phyloP scores from a whole-genome alignment of 2,329 filamentous ascomycete species.

The Eutypa lata region DNA sequence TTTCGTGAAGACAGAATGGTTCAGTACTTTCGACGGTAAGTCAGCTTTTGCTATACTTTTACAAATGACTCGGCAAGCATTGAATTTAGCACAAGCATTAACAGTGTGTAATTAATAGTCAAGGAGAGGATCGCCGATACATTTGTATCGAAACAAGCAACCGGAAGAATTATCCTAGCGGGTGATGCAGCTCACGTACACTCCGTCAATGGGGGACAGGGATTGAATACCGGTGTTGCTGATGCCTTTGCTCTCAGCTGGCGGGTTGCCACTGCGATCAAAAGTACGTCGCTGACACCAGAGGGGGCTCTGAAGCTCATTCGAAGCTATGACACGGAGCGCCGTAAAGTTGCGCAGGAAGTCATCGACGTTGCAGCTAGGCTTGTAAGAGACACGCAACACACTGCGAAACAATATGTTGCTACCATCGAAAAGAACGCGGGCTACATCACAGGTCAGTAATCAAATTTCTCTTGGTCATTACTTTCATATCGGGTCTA shows the following conservation, averaged over 20 bases:
- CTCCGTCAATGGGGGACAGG: slow-evolving; percentile 54
- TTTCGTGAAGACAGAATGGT: slow-evolving; percentile 45
- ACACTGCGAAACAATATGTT: slow-evolving; percentile 43
- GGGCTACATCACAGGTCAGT: slow-evolving; percentile 43
- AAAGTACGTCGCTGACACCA: slow-evolving; percentile 17
- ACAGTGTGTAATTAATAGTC: slow-evolving; percentile 27
- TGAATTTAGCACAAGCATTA: too few relatives aligned
- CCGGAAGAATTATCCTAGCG: slow-evolving; percentile 47
- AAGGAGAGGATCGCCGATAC: slow-evolving; percentile 38
- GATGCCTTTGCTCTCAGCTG: slow-evolving; percentile 54
- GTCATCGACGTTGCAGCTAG: slow-evolving; percentile 46
- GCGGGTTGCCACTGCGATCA: slow-evolving; percentile 39
- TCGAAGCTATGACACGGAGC: slow-evolving; percentile 42
- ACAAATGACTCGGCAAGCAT: not conserved
- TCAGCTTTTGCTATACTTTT: not conserved
- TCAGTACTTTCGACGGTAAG: slow-evolving; percentile 46
- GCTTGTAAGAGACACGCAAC: slow-evolving; percentile 42
- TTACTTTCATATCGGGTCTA: not conserved
- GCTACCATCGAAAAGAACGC: slow-evolving; percentile 45
- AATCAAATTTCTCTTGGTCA: not conserved
- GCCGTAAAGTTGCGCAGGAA: slow-evolving; percentile 38
- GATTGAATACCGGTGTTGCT: slow-evolving; percentile 56
- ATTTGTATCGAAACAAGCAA: slow-evolving; percentile 36
- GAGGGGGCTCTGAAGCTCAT: slow-evolving; percentile 28
- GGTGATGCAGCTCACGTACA: slow-evolving; percentile 58